These are phyloP conservation scores for Blastomyces parvus DNA, from an alignment of 2,329 filamentous ascomycete genomes.

Conservation along the genomic window DNA sequence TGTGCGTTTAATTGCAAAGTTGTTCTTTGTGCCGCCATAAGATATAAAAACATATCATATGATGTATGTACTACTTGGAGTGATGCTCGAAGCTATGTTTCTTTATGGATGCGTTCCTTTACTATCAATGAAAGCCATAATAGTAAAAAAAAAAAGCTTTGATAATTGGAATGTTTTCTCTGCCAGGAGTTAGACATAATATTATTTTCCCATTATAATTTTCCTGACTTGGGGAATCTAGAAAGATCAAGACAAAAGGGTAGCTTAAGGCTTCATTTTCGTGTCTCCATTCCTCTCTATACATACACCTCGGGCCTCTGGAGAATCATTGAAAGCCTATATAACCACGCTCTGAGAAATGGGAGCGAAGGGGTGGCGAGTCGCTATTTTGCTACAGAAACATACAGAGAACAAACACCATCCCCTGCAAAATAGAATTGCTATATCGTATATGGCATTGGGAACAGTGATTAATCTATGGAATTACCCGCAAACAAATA, in stretches of 20 bases:
- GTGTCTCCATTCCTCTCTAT: too few relatives aligned
- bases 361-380: background rate
- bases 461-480: too few relatives aligned
- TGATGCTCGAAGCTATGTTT: background rate
- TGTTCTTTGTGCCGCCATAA: background rate
- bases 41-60: background rate
- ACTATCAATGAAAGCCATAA: background rate
- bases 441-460: too few relatives aligned
- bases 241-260: too few relatives aligned
- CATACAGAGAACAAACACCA: too few relatives aligned
- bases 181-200: background rate
- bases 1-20: background rate
- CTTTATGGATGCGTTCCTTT: background rate
- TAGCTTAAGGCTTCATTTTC: too few relatives aligned
- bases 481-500: too few relatives aligned
- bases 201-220: background rate
- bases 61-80: background rate
- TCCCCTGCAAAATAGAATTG: too few relatives aligned
- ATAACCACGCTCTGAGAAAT: background rate
- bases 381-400: too few relatives aligned
- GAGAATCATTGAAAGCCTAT: background rate
- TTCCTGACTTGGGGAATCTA: too few relatives aligned
- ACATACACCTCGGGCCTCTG: too few relatives aligned
- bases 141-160: background rate
- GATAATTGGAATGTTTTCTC: background rate